Percentiles rank a stretch among this genome's conserved stretches.
Evolutionary conservation across 805 yeast genomes (phyloP).

Genomic region (Suhomyces xylopsoci): DNA sequence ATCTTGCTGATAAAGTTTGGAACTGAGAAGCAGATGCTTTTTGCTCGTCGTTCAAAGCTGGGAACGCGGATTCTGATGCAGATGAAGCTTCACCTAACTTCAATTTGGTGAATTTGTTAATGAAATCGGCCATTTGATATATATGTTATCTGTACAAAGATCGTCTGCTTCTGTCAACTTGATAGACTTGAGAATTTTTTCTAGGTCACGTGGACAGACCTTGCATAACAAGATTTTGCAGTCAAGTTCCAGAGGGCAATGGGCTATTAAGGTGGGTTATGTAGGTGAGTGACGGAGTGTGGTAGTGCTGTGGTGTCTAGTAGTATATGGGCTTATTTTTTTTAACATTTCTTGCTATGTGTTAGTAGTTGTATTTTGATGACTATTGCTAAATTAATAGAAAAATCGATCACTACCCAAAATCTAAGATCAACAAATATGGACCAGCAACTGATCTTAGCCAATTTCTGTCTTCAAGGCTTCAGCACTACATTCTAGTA

Average conservation of each 20-base stretch:
- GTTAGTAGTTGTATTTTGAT: no score
- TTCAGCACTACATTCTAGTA: neutral
- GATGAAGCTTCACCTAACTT: conserved; percentile 25
- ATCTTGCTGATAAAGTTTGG: conserved; percentile 64
- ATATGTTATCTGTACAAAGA: neutral
- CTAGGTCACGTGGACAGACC: neutral
- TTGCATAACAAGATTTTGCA: neutral
- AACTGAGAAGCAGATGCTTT: conserved; percentile 77
- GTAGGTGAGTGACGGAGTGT: no score
- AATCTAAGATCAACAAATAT: no score
- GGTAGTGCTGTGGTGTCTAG: neutral
- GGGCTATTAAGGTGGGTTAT: neutral
- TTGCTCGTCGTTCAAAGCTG: conserved; percentile 44
- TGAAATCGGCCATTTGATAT: conserved; percentile 28
- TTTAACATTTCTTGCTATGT: neutral
- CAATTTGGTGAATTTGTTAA: conserved; percentile 27
- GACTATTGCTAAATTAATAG: no score
- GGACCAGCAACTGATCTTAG: no score
- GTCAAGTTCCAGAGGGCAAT: neutral
- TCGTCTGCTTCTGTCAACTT: neutral
- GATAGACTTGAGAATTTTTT: conserved; percentile 1
- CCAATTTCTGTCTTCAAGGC: neutral
- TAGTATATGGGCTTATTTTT: neutral
- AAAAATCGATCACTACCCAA: no score
- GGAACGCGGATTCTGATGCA: conserved; percentile 20